Base-by-base conservation (phyloP, 768 basidiomycete species). In the Paxillus involutus region DNA sequence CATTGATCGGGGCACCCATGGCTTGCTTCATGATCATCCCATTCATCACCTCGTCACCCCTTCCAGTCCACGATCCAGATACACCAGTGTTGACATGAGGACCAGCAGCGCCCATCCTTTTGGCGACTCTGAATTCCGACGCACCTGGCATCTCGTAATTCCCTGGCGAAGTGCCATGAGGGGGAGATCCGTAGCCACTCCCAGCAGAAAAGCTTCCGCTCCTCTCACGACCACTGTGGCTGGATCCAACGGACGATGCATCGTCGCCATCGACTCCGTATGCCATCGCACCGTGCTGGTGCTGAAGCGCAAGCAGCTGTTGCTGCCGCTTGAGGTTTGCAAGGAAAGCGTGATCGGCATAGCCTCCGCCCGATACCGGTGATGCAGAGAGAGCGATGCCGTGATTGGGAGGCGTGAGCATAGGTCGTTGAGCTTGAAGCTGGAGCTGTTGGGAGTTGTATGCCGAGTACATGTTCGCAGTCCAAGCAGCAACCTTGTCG, bases 401-500 rank as follows among this genome's bases (percentile, higher is more conserved):
- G 56, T 78, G 78, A 19, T 74, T 69, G 19, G 80, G 75, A 36
- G 79, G 75, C 4, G 78, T 77, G 59, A 77, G 73, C 49, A 77
- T 66, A 44, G 61, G 56, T 2, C 71, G 67, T 36, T 74, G 75
- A 0, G 71, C 59, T n/a, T 67, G 70, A 49, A 66, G 52, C 24
- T 65, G 71, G 32, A 51, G 50, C 50, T 45, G 61, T 43, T 56
- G 65, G 16, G 61, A 0, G 21, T 62, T 63, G 58, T 67, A 64
- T 29, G 65, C 63, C 42, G 63, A 44, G 55, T 66, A 70, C 63
- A 66, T 52, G 57, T 65, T 66, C 41, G 67, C 57, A 43, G 64
- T 52, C 72, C 75, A 73, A 4, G 60, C 19, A 40, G 66, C 52
- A 9, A 56, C 52, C 49, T 74, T 75, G 33, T 69, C 68, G 1